A percentile compares a stretch with the other conserved stretches of the same genome.
phyloP scores from a whole-genome alignment of 768 basidiomycete genomes.

The Lyophyllum atratum region DNA sequence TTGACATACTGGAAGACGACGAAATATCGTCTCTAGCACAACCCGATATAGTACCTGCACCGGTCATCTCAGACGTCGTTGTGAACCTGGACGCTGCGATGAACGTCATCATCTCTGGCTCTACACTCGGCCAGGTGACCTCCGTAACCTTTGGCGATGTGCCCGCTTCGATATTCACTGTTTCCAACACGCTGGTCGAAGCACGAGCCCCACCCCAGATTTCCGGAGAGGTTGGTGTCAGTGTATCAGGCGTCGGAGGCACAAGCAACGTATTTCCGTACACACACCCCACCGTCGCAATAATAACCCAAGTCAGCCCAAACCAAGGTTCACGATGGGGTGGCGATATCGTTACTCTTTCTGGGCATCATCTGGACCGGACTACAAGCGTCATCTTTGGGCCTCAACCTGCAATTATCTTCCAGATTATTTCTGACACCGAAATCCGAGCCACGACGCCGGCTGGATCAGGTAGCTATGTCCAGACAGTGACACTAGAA shows the following conservation, averaged over 20 bases:
- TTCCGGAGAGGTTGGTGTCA: background rate
- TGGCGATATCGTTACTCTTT: background rate
- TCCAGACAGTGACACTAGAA: background rate
- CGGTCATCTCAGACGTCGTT: background rate
- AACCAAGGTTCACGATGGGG: background rate
- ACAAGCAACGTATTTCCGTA: background rate
- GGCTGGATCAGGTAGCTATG: background rate
- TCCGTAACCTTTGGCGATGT: background rate
- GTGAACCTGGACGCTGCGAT: background rate
- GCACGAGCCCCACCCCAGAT: background rate
- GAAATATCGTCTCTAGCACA: background rate
- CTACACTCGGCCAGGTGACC: background rate
- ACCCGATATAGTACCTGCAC: background rate
- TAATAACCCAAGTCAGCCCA: background rate
- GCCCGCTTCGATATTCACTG: background rate
- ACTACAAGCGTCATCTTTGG: background rate
- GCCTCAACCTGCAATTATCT: background rate
- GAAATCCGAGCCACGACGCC: background rate
- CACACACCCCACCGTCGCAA: background rate
- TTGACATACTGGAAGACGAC: background rate
- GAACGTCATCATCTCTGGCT: background rate
- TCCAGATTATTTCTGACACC: background rate
- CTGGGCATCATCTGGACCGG: background rate
- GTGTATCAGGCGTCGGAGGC: background rate
- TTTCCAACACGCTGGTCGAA: background rate